Evolutionary conservation across 2,329 filamentous ascomycete genomes (phyloP).

Genomic region (Trichoderma endophyticum): DNA sequence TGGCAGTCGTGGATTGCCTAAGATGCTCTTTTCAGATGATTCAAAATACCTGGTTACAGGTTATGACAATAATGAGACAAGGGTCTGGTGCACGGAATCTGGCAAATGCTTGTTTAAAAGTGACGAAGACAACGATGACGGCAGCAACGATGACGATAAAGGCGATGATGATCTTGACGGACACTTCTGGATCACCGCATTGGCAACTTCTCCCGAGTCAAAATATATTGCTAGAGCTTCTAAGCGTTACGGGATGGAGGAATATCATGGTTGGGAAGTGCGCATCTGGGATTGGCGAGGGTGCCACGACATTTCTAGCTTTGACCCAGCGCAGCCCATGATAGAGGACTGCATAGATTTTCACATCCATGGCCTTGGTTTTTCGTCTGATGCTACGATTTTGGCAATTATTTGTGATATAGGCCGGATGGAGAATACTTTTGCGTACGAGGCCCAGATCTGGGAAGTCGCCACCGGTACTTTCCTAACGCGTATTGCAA

Average conservation of each 20-base stretch:
- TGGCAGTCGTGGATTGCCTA: rapidly evolving
- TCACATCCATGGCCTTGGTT: too few relatives aligned
- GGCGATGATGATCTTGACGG: too few relatives aligned
- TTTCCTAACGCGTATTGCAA: not conserved
- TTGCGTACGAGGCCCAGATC: not conserved
- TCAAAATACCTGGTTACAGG: not conserved
- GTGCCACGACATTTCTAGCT: not conserved
- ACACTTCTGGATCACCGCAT: too few relatives aligned
- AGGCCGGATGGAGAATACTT: too few relatives aligned
- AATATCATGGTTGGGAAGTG: too few relatives aligned
- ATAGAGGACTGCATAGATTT: too few relatives aligned
- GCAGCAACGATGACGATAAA: too few relatives aligned
- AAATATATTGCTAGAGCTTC: not conserved
- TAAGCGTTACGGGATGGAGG: too few relatives aligned
- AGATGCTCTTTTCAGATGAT: not conserved
- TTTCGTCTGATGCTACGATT: not conserved
- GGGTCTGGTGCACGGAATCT: not conserved
- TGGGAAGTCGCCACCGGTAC: not conserved
- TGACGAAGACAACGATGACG: not conserved
- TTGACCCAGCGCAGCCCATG: not conserved
- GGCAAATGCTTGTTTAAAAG: not conserved
- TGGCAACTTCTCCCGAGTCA: not conserved
- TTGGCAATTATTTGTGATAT: not conserved
- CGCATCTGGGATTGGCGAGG: not conserved
- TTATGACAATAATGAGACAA: not conserved